Evolutionary conservation across 768 basidiomycete genomes (phyloP), one percentile per base, ranked within the genome.

Genomic region (Xerocomus spinulosus): DNA sequence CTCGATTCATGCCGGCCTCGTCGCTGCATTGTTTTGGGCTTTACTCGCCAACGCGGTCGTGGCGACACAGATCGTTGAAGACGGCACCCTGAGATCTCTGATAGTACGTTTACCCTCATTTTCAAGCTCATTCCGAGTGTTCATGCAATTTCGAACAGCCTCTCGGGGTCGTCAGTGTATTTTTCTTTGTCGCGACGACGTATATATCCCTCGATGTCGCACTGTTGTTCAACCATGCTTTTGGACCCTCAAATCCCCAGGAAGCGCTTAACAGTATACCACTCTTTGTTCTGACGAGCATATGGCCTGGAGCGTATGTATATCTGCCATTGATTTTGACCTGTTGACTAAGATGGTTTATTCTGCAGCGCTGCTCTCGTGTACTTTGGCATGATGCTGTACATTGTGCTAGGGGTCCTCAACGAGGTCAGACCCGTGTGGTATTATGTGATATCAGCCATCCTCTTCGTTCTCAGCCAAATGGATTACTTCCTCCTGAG

Each of bases 51-150:
- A 88, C 66, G 87, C 76, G 9, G 68, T 91, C 50, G 77, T 92
- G 18, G 82, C 85, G 29, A 88, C 85, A n/a, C 95, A 98, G 68
- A 63, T 93, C 41, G 87, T 97, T 46, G 95, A 97, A 64, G 95
- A 90, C 59, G 95, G 92, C 6, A 89, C 89, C 0, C 70, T 83
- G 28, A 79, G 79, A 55, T 79, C 83, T 49, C 52, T 88, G 40
- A 69, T 86, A 45, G 86, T 88, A 45, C 56, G 78, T 78, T 39
- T 23, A 14, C 51, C 23, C 42, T 47, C 21, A 30, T 37, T 48
- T 24, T 18, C 24, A 24, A 9, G 18, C 12, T 21, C 7, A 40
- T 20, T 10, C 29, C 23, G 7, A 26, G 25, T 15, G 12, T 20
- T 55, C 17, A 58, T 38, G 3, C 23, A 15, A 34, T 24, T 25